Evolutionary conservation across 306 rosid species (phyloP), one percentile per base, ranked within the genome.

Genomic region (Abrus pulchellus): DNA sequence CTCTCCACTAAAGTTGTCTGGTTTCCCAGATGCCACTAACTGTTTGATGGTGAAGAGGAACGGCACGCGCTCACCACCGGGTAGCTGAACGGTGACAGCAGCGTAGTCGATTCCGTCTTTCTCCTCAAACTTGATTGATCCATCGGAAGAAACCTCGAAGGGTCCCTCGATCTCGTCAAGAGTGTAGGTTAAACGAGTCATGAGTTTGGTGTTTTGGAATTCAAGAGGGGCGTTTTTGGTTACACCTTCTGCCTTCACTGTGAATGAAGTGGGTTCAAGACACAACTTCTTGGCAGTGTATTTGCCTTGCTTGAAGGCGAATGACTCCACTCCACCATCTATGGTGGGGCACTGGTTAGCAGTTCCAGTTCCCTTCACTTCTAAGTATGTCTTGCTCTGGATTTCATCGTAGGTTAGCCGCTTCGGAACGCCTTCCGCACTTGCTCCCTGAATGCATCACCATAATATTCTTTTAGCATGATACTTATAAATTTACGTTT

Each of bases 261-360:
- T 93, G 92, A 95, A 95, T 3, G 99, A 95, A 33, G 99, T 95
- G 1, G 99, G 99, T 79, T 95, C 98, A 0, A 95, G 83, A 75
- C 98, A 95, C 3, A 95, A 1, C 82, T 95, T 95, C 90, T 90
- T 89, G 60, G 90, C 92, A 0, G 67, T 82, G 97, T 95, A 95
- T 76, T 95, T 95, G 49, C 97, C 99, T 0, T 96, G 1, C 82
- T 90, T 90, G 94, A 93, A 87, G 55, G 94, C 79, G 41, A 95
- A 95, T 4, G 93, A 76, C 0, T 87, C 99, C 1, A 86, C 80
- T 28, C 99, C 99, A 10, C 99, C 98, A 0, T 95, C 97, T 45
- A 95, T 86, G 78, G 94, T 89, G 33, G 99, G 99, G 83, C 99
- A 95, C 50, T 95, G 99, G 96, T 93, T 95, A 0, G 99, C 99